Evolutionary conservation across 169 alveolate genomes (phyloP).

Genomic region (Plasmodium gallinaceum): DNA sequence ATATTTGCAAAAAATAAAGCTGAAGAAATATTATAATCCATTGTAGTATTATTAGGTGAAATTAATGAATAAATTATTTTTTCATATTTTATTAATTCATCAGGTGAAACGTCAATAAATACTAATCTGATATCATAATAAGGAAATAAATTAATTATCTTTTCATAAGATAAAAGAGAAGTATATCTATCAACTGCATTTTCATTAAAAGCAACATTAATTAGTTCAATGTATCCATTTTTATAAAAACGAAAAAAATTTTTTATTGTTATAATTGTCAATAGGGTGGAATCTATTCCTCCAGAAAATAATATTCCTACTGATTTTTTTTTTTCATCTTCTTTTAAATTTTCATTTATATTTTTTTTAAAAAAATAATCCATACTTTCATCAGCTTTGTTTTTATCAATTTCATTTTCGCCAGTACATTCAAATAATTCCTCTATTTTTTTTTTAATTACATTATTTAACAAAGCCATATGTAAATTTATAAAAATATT

Average conservation of each 20-base stretch:
- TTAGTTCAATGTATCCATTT: slow-evolving; percentile 77
- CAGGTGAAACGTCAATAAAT: slow-evolving; percentile 78
- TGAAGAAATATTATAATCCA: slow-evolving; percentile 85
- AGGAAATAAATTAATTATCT: slow-evolving; percentile 77
- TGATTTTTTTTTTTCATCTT: slow-evolving; percentile 34
- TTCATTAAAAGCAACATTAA: slow-evolving; percentile 80
- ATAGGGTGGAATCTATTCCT: slow-evolving; percentile 83
- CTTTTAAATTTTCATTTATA: neutral
- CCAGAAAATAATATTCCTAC: slow-evolving; percentile 82
- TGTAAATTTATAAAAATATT: slow-evolving; percentile 21
- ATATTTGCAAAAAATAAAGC: slow-evolving; percentile 82
- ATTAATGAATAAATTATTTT: slow-evolving; percentile 46
- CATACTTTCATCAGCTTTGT: neutral
- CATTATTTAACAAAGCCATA: slow-evolving; percentile 23
- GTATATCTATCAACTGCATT: slow-evolving; percentile 83
- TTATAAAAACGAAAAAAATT: slow-evolving; percentile 30
- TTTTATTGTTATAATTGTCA: slow-evolving; percentile 76
- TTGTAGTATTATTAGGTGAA: slow-evolving; percentile 81
- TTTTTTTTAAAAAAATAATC: neutral
- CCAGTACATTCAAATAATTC: slow-evolving; percentile 21
- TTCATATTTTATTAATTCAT: slow-evolving; percentile 78
- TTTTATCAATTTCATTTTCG: neutral
- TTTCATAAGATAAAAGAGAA: slow-evolving; percentile 80
- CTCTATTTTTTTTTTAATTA: slow-evolving; percentile 23
- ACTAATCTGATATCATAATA: slow-evolving; percentile 77